Percentiles rank a stretch among this genome's conserved stretches.
Evolutionary conservation across 31 red algal species (phyloP).

Genomic region (Odonthalia washingtoniensis): DNA sequence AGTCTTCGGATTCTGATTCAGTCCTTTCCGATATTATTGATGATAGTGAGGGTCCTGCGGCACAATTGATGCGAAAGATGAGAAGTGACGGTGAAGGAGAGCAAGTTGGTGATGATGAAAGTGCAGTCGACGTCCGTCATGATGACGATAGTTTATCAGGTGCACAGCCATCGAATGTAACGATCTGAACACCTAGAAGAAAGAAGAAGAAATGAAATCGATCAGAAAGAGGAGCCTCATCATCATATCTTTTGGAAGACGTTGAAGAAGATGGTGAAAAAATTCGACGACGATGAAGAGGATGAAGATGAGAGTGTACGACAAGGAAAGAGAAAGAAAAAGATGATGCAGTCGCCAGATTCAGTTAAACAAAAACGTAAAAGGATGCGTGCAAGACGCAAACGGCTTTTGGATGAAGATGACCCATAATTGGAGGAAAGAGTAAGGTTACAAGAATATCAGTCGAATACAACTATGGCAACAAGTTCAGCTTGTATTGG

Average conservation of each 20-base stretch:
- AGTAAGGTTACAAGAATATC: conserved; percentile 53
- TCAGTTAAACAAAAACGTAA: conserved; percentile 29
- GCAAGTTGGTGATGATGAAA: not conserved
- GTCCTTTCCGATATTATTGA: not conserved
- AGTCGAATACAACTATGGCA: conserved; percentile 51
- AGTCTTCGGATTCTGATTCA: not conserved
- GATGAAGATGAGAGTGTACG: conserved; percentile 29
- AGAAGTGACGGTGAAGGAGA: too few species aligned
- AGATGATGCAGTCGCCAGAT: not conserved
- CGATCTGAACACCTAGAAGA: not conserved
- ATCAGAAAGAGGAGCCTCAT: conserved; percentile 21
- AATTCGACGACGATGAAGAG: conserved; percentile 48
- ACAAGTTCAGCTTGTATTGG: conserved; percentile 66
- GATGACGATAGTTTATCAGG: not conserved
- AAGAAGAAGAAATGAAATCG: not conserved
- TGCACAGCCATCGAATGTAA: not conserved
- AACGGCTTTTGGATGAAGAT: conserved; percentile 26
- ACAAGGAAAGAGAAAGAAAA: conserved; percentile 29
- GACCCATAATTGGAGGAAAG: conserved; percentile 50
- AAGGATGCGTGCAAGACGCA: conserved; percentile 33
- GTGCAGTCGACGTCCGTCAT: not conserved
- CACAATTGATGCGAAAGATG: too few species aligned
- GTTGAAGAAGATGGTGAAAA: conserved; percentile 70
- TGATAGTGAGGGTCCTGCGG: not conserved
- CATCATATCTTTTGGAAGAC: conserved; percentile 42